A percentile compares a stretch with the other conserved stretches of the same genome.
Conservation (phyloP, 179 eudicot species). For the Kewa caespitosa region DNA sequence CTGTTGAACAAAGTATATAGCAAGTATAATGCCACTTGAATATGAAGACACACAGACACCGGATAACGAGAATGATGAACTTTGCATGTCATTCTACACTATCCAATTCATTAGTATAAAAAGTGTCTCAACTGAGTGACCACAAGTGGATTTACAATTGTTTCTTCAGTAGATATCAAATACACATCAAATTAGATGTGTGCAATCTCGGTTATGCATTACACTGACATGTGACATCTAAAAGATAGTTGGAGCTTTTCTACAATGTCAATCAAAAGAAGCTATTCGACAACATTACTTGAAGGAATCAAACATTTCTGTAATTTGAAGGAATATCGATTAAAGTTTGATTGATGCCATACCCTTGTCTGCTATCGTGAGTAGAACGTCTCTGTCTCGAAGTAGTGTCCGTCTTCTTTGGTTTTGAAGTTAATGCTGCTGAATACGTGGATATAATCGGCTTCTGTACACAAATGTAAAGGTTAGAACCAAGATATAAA, state of each 20-base stretch:
- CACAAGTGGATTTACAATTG: not conserved
- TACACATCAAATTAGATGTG: not conserved
- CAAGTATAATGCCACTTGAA: not conserved
- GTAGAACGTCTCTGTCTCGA: constrained; percentile 57
- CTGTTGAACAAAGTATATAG: not conserved
- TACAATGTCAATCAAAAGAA: not conserved
- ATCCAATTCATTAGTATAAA: not conserved
- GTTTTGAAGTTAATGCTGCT: constrained; percentile 40
- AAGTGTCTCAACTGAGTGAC: not conserved
- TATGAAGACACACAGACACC: not conserved
- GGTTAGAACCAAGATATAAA: constrained; percentile 19
- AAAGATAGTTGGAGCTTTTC: not conserved
- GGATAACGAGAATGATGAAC: not conserved
- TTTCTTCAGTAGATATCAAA: not conserved
- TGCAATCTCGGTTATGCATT: not conserved
- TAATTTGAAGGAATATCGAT: not conserved
- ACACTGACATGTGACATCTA: not conserved
- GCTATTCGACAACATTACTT: not conserved
- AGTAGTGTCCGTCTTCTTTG: constrained; percentile 49
- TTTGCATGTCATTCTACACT: not conserved
- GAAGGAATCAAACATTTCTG: not conserved
- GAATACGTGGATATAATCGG: constrained; percentile 37
- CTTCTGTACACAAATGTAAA: constrained; percentile 20
- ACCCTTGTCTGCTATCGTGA: constrained; percentile 66
- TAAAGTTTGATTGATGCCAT: constrained; percentile 16